Evolutionary conservation across 805 yeast genomes (phyloP).

Genomic region (Saccharomycopsis capsularis): DNA sequence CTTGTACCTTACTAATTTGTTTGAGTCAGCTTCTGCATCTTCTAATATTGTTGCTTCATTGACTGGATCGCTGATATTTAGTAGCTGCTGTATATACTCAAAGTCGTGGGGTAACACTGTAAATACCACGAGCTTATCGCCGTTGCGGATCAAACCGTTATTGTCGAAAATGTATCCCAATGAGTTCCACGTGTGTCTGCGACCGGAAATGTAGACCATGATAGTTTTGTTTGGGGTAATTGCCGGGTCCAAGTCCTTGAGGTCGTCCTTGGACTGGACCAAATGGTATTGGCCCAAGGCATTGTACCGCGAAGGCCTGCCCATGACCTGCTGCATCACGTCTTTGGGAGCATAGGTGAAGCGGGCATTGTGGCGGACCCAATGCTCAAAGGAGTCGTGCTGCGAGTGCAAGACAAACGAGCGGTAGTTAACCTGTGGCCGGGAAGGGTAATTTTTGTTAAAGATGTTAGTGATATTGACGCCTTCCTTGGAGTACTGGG

Average conservation of each 20-base stretch:
- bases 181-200: conserved; percentile 76
- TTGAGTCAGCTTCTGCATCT: neutral
- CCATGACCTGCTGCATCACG: neutral
- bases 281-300: conserved; percentile 4
- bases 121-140: conserved; percentile 59
- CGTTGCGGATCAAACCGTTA: conserved; percentile 41
- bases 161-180: conserved; percentile 55
- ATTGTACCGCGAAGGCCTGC: no score
- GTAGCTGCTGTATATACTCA: conserved; percentile 6
- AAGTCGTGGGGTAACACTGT: conserved; percentile 38
- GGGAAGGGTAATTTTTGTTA: conserved; percentile 16
- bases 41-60: neutral
- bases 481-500: conserved; percentile 21
- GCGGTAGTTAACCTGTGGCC: conserved; percentile 20
- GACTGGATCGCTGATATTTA: no score
- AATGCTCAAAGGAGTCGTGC: conserved; percentile 11
- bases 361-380: neutral
- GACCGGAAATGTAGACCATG: conserved; percentile 59
- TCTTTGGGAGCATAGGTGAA: conserved; percentile 9
- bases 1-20: conserved; percentile 11
- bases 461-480: conserved; percentile 19
- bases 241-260: conserved; percentile 5
- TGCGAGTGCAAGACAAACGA: conserved; percentile 18
- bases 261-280: neutral
- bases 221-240: conserved; percentile 30